Evolutionary conservation across 2,329 filamentous ascomycete genomes (phyloP).

Genomic region (Grosmannia serpens): DNA sequence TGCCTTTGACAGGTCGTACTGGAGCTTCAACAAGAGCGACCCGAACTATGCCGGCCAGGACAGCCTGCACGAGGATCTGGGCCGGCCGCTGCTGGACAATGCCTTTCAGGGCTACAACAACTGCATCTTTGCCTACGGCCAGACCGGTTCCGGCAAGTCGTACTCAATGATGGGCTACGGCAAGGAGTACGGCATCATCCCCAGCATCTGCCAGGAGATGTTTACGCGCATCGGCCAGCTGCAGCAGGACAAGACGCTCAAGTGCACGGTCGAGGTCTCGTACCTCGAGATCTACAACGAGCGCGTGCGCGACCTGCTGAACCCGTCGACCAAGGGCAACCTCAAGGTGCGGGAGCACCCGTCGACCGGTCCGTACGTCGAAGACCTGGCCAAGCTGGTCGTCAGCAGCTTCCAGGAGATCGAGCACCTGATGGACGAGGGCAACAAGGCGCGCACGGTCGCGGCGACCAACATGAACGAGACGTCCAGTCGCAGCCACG

Average conservation of each 20-base stretch:
- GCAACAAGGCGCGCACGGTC: constrained; percentile 96
- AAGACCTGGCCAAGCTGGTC: constrained; percentile 87
- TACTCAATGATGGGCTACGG: constrained; percentile 95
- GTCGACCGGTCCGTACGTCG: constrained; percentile 90
- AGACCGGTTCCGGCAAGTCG: constrained; percentile 75
- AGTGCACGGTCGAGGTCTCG: constrained; percentile 92
- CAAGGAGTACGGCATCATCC: constrained; percentile 71
- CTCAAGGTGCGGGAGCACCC: constrained; percentile 96
- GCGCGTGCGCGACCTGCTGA: constrained; percentile 87
- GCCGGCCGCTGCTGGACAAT: constrained; percentile 95
- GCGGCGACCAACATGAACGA: constrained; percentile 99
- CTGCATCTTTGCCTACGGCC: constrained; percentile 96
- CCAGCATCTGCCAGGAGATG: constrained; percentile 87
- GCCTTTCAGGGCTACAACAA: constrained; percentile 99
- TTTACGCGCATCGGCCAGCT: constrained; percentile 82
- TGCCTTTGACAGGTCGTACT: constrained; percentile 96
- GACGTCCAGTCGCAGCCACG: constrained; percentile 94
- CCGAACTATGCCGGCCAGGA: constrained; percentile 84
- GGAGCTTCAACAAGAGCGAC: constrained; percentile 75
- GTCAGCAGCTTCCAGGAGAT: constrained; percentile 92
- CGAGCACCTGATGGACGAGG: constrained; percentile 96
- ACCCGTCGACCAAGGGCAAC: constrained; percentile 55
- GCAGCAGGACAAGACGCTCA: constrained; percentile 74
- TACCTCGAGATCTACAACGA: constrained; percentile 99
- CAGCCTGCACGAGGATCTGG: constrained; percentile 86